Evolutionary conservation across 2,329 filamentous ascomycete genomes (phyloP).

Genomic region (Apiospora phragmitis): DNA sequence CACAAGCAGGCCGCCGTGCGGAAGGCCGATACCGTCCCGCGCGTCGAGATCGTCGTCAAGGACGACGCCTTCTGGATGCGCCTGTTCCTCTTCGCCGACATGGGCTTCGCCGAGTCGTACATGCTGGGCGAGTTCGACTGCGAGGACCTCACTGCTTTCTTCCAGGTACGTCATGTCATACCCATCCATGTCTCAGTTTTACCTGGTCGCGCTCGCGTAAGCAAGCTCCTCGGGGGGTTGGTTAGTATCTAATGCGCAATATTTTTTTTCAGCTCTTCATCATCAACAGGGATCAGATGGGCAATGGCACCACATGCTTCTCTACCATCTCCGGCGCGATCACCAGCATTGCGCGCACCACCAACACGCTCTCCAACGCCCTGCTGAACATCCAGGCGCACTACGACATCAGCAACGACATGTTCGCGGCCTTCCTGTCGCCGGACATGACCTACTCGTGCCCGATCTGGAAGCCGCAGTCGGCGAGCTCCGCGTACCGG

Average conservation of each 20-base stretch:
- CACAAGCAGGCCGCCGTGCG: conserved; percentile 35
- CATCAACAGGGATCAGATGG: conserved; percentile 62
- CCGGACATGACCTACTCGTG: conserved; percentile 79
- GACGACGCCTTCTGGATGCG: conserved; percentile 72
- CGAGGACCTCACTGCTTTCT: conserved; percentile 66
- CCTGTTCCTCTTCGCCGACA: conserved; percentile 68
- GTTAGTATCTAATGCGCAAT: background rate
- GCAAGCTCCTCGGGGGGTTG: background rate
- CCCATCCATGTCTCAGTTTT: background rate
- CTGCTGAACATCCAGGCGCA: conserved; percentile 70
- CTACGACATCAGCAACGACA: conserved; percentile 75
- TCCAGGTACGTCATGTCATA: conserved; percentile 49
- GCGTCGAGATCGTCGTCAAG: conserved; percentile 59
- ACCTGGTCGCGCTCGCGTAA: background rate
- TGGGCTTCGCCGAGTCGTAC: conserved; percentile 74
- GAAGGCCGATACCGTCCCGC: conserved; percentile 37
- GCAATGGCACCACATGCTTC: conserved; percentile 63
- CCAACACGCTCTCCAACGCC: conserved; percentile 58
- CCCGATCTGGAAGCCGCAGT: conserved; percentile 60
- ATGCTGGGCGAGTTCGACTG: conserved; percentile 73
- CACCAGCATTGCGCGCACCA: conserved; percentile 56
- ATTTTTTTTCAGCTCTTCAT: conserved; percentile 61
- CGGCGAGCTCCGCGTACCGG: conserved; percentile 35
- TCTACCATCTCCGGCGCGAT: conserved; percentile 60
- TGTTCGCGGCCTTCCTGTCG: conserved; percentile 73